A percentile compares a stretch with the other conserved stretches of the same genome.
These are phyloP conservation scores for Calonectria pteridis DNA, from an alignment of 2,329 filamentous ascomycete genomes.

Conservation along the genomic window DNA sequence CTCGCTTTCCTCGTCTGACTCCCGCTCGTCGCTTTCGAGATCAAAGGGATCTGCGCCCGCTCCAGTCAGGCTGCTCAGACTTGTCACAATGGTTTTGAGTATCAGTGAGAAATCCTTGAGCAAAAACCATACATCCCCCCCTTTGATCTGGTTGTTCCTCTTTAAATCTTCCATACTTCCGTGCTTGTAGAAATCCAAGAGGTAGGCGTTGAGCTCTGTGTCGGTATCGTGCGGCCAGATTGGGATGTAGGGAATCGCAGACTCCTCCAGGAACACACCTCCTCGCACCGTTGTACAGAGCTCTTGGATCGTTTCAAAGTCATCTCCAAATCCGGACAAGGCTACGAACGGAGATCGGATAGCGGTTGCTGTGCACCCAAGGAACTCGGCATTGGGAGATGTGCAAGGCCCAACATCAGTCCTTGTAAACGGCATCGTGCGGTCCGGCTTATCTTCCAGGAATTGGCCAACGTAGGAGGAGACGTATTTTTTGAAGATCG, in stretches of 20 bases:
- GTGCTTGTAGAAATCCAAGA: conserved; percentile 84
- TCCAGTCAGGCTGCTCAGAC: conserved; percentile 66
- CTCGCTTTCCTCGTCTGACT: conserved; percentile 41
- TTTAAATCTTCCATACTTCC: conserved; percentile 72
- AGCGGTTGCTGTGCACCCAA: conserved; percentile 47
- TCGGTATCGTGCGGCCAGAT: conserved; percentile 68
- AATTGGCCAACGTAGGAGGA: conserved; percentile 77
- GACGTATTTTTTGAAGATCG: conserved; percentile 77
- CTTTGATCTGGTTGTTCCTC: conserved; percentile 74
- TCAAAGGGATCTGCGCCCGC: conserved; percentile 49
- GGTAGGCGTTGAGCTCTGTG: conserved; percentile 71
- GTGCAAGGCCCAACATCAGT: conserved; percentile 55
- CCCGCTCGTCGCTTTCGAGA: conserved; percentile 45
- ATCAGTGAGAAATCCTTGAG: conserved; percentile 71
- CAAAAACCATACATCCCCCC: conserved; percentile 78
- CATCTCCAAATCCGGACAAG: conserved; percentile 75
- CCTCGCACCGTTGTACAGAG: conserved; percentile 74
- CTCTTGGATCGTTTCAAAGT: conserved; percentile 74
- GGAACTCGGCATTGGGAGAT: background rate
- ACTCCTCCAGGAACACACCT: conserved; percentile 81
- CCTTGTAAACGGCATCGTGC: conserved; percentile 69
- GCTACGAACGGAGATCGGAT: conserved; percentile 78
- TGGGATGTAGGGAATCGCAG: conserved; percentile 77
- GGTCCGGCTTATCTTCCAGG: conserved; percentile 62
- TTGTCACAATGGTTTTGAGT: conserved; percentile 79